phyloP scores from a whole-genome alignment of 805 yeast genomes.

The Saturnispora besseyi region DNA sequence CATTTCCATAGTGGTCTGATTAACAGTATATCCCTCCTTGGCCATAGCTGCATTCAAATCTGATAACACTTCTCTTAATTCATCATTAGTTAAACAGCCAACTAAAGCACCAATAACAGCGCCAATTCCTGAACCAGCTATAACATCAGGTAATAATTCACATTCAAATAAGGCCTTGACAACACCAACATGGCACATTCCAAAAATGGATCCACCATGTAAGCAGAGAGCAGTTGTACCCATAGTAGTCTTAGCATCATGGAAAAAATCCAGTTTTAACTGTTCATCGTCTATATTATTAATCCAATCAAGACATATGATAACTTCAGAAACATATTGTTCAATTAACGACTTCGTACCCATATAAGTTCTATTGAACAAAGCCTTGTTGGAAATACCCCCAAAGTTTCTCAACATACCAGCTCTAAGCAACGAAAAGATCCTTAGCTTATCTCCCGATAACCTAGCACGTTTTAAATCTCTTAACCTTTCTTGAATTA shows the following conservation, averaged over 20 bases:
- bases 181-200: constrained; percentile 89
- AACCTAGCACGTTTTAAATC: constrained; percentile 53
- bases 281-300: constrained; percentile 30
- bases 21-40: constrained; percentile 31
- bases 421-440: constrained; percentile 64
- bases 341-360: constrained; percentile 90
- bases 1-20: constrained; percentile 31
- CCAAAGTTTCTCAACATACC: constrained; percentile 88
- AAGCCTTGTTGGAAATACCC: constrained; percentile 69
- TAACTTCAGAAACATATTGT: constrained; percentile 71
- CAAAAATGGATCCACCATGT: constrained; percentile 94
- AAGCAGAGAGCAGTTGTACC: constrained; percentile 86
- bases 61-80: constrained; percentile 39
- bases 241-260: constrained; percentile 75
- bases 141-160: constrained; percentile 70
- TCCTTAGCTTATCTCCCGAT: constrained; percentile 43
- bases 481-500: constrained; percentile 67
- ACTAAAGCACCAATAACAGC: constrained; percentile 85
- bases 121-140: constrained; percentile 91
- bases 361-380: constrained; percentile 72
- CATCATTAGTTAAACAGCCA: constrained; percentile 63
- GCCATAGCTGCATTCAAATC: constrained; percentile 26
- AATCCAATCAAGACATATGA: constrained; percentile 44
- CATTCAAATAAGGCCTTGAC: constrained; percentile 72
- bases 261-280: constrained; percentile 65